phyloP scores from a whole-genome alignment of 192 early-diverging fungal species.

The Chytriomyces hyalinus region DNA sequence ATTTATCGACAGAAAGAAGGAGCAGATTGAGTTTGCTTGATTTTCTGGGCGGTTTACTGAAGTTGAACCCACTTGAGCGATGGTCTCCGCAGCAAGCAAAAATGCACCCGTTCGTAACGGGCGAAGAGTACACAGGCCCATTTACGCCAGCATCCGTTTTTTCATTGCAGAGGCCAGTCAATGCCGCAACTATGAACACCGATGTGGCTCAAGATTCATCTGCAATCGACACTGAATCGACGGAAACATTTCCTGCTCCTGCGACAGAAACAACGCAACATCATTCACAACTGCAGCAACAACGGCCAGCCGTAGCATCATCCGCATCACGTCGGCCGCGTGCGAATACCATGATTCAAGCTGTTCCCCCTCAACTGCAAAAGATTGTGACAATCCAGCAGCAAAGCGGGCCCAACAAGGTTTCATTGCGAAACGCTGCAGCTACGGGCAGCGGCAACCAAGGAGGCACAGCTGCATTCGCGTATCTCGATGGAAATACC shows the following conservation, averaged over 20 bases:
- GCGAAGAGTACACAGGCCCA: constrained; percentile 74
- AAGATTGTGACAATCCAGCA: constrained; percentile 53
- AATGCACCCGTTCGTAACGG: constrained; percentile 95
- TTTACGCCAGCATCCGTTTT: constrained; percentile 59
- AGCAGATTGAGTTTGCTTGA: constrained; percentile 83
- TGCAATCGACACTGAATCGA: neutral
- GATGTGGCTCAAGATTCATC: neutral
- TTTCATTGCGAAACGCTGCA: constrained; percentile 20
- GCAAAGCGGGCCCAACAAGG: constrained; percentile 40
- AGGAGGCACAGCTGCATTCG: neutral
- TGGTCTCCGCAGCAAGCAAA: constrained; percentile 96
- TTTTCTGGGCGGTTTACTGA: constrained; percentile 89
- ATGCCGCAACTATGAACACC: constrained; percentile 11
- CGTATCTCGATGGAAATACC: neutral
- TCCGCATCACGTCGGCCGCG: constrained; percentile 40
- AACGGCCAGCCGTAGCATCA: neutral
- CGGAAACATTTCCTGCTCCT: neutral
- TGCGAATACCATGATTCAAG: constrained; percentile 60
- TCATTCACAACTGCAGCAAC: neutral
- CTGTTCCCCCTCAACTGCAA: constrained; percentile 58
- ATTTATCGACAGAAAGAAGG: constrained; percentile 61
- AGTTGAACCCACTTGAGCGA: constrained; percentile 87
- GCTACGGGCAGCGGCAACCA: neutral
- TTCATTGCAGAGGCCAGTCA: constrained; percentile 20
- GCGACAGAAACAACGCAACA: neutral